Evolutionary conservation across 2,329 filamentous ascomycete genomes (phyloP), one percentile per base, ranked within the genome.

Genomic region (Xylariales sp.): DNA sequence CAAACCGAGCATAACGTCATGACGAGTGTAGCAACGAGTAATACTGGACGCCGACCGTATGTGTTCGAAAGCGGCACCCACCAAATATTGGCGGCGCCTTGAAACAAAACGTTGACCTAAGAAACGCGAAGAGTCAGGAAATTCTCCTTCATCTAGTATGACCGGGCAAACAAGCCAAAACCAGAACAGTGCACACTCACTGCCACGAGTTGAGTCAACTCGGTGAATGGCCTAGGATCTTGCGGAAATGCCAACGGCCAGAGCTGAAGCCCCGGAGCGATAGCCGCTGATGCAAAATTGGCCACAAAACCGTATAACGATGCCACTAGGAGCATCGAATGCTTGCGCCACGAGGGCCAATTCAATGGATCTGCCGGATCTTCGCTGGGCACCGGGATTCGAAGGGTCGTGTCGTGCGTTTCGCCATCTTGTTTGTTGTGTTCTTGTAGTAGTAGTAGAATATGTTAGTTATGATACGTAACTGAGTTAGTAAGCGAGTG

Each of bases 41-140:
- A 41, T 2, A 61, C 47, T 0, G 54, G 54, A 0, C 62, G 48
- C 4, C 60, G 49, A 2, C 62, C 62, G 18, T 56, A 44, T 17
- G 55, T 51, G 29, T 64, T 64, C 0, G 62, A 54, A 31, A 65
- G 19, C 0, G 62, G 62, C 1, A 65, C 62, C 53, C 61, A 61
- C 33, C 53, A 49, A 11, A 63, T 53, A 7, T 64, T 65, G 0
- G 53, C 49, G 0, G 54, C 52, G 0, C 62, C 62, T 1, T 63
- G 38, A 2, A 62, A 45, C 0, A 65, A 40, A 0, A 61, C 41
- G n/a, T 59, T 54, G 5, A 60, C 47, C 61, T 64, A 12, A n/a
- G 3, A 5, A 17, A 15, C 15, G 20, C 45, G 17, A 38, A 23
- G 4, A 30, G 10, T 15, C 7, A 34, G 30, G 7, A 11, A 11